Evolutionary conservation across 1,139 yeast genomes (phyloP), one percentile per base, ranked within the genome.

Genomic region (Starmera stellimalicola): DNA sequence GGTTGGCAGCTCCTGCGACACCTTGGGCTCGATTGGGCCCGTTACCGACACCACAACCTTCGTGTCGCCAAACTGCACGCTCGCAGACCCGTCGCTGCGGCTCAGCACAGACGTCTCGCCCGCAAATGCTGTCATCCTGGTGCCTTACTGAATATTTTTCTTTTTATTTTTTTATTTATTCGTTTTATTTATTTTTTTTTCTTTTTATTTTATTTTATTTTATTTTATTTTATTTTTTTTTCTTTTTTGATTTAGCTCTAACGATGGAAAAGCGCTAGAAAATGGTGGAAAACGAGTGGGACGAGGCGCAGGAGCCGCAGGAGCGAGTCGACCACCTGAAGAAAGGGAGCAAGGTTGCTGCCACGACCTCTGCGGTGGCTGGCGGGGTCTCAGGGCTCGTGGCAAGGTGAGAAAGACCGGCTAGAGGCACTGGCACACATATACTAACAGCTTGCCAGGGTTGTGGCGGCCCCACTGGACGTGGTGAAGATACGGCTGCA

Each of bases 1-100:
- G 17, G 82, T 79, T 7, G 97, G 95, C 27, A 79, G 58, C 54
- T 91, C 98, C 52, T 87, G 95, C 46, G 93, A 70, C 15, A 73
- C 58, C 55, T 80, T 81, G 9, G 88, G 83, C 50, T 88, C 97
- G 31, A 88, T 70, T 1, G 98, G 98, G 0, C 98, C 98, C 1
- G 88, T 71, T 1, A 88, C 88, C 0, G 95, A 76, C 28, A 80
- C 75, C 4, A 85, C 57, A 7, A 82, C 76, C 42, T 73, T 72
- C 1, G 84, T 74, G 16, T 53, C 56, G 7, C 67, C 70, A 16
- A 62, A 53, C 17, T 58, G 52, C 42, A 80, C 62, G 32, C 70
- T 71, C 0, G 93, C 77, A 2, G 94, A 83, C 2, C 96, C 96
- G 54, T 84, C 95, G 1, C 77, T 88, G 41, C 75, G 70, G 33